Evolutionary conservation across 1,284 basidiomycete genomes (phyloP).

Genomic region (Cystobasidium sp.): DNA sequence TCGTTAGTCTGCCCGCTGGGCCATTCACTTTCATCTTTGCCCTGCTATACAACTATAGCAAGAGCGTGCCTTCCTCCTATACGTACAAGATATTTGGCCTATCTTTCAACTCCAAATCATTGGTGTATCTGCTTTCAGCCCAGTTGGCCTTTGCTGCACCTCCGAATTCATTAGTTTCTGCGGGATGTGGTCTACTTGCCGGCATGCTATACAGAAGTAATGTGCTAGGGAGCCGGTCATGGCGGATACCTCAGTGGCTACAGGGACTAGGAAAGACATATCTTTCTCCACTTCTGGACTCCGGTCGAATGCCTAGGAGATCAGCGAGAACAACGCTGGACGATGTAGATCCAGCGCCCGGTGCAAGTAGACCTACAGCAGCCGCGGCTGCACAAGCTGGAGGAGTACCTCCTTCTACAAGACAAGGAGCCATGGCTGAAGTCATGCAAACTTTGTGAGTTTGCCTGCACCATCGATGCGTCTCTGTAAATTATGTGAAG

Average conservation of each 20-base stretch:
- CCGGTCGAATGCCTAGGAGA: conserved; percentile 29
- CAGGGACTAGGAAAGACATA: conserved; percentile 22
- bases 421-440: conserved; percentile 40
- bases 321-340: conserved; percentile 34
- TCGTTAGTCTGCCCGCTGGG: conserved; percentile 76
- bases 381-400: conserved; percentile 4
- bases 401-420: not conserved
- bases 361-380: not conserved
- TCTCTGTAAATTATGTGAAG: too few species aligned
- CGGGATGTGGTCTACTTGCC: conserved; percentile 68
- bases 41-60: conserved; percentile 77
- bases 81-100: conserved; percentile 74
- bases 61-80: conserved; percentile 76
- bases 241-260: conserved; percentile 59
- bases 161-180: conserved; percentile 68
- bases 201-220: conserved; percentile 81
- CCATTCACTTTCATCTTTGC: conserved; percentile 65
- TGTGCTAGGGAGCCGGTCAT: conserved; percentile 71
- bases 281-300: conserved; percentile 15
- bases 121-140: conserved; percentile 67
- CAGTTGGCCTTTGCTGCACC: conserved; percentile 71
- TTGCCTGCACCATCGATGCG: too few species aligned
- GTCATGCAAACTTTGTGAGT: conserved; percentile 41
- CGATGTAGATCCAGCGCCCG: conserved; percentile 25
- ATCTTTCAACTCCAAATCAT: conserved; percentile 73